Percentiles rank a stretch among this genome's conserved stretches.
phyloP scores from a whole-genome alignment of 2,329 filamentous ascomycete species.

The Mycosphaerella sp. region DNA sequence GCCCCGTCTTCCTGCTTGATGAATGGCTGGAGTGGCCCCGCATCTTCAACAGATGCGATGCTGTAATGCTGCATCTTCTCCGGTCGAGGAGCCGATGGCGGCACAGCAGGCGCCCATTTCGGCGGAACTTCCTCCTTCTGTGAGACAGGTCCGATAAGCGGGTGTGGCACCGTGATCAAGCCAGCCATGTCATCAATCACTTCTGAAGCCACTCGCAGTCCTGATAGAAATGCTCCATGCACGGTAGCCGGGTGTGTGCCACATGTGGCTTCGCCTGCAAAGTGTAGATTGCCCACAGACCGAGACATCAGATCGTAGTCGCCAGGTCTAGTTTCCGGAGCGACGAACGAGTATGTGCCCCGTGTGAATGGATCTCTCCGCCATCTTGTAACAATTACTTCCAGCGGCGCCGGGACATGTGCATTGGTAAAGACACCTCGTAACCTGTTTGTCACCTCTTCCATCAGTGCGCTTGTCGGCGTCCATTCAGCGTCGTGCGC shows the following conservation, averaged over 20 bases:
- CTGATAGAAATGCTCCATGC: slow-evolving; percentile 91
- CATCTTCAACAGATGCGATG: not conserved
- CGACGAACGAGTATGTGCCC: slow-evolving; percentile 93
- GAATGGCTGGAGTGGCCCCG: slow-evolving; percentile 5
- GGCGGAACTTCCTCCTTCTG: slow-evolving; percentile 40
- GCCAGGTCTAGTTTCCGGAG: slow-evolving; percentile 69
- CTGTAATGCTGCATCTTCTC: slow-evolving; percentile 1
- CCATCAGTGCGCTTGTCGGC: slow-evolving; percentile 67
- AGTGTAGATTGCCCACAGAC: slow-evolving; percentile 79
- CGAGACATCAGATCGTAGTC: slow-evolving; percentile 92
- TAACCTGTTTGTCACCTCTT: slow-evolving; percentile 73
- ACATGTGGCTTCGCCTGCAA: slow-evolving; percentile 94
- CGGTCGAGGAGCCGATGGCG: not conserved
- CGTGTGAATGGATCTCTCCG: slow-evolving; percentile 82
- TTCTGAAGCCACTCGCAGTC: slow-evolving; percentile 81
- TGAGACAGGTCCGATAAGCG: slow-evolving; percentile 58
- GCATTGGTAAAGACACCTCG: slow-evolving; percentile 62
- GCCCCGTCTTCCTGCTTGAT: slow-evolving; percentile 29
- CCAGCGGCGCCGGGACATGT: slow-evolving; percentile 67
- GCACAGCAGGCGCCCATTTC: slow-evolving; percentile 4
- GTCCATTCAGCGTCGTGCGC: slow-evolving; percentile 79
- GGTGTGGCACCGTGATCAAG: slow-evolving; percentile 68
- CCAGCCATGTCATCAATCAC: slow-evolving; percentile 75
- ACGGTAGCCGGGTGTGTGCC: slow-evolving; percentile 95
- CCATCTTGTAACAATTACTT: slow-evolving; percentile 90